A percentile compares a stretch with the other conserved stretches of the same genome.
These are phyloP conservation scores for Megacollybia platyphylla DNA, from an alignment of 1,284 basidiomycete species.

Conservation along the genomic window DNA sequence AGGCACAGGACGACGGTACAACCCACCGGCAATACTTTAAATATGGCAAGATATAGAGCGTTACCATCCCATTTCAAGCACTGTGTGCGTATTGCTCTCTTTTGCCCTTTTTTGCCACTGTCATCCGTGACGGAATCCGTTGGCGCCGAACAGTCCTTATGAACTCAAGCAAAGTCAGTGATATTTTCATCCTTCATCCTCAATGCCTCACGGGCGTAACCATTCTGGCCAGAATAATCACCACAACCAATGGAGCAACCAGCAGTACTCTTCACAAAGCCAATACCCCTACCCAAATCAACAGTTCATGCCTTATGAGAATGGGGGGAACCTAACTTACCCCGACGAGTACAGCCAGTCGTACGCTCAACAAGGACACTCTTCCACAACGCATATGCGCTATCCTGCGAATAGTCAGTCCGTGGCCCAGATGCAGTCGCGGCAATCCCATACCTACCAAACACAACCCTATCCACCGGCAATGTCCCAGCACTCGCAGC, in stretches of 20 bases:
- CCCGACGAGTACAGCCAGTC: background rate
- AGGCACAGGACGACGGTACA: background rate
- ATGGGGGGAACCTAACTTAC: conserved; percentile 1
- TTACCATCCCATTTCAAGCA: conserved; percentile 3
- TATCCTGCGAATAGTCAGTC: conserved; percentile 3
- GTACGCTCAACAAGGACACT: too few relatives aligned
- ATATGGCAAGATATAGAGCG: conserved; percentile 1
- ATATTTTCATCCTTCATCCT: background rate
- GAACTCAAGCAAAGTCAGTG: conserved; percentile 9
- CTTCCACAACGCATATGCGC: too few relatives aligned
- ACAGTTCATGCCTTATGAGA: conserved; percentile 1
- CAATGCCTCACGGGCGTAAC: background rate
- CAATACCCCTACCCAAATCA: conserved; percentile 5
- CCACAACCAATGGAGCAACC: conserved; percentile 6
- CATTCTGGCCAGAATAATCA: conserved; percentile 5
- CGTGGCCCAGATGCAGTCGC: background rate
- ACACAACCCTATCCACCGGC: conserved; percentile 2
- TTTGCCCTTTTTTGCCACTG: background rate
- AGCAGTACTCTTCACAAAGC: conserved; percentile 4
- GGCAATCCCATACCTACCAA: conserved; percentile 5
- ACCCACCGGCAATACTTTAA: background rate
- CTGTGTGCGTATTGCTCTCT: background rate
- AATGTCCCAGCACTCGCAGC: background rate
- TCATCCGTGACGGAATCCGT: background rate
- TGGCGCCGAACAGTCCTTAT: conserved; percentile 2